A percentile compares a stretch with the other conserved stretches of the same genome.
Evolutionary conservation across 75 land plant genomes (phyloP).

Genomic region (Adiantum capillusveneris): DNA sequence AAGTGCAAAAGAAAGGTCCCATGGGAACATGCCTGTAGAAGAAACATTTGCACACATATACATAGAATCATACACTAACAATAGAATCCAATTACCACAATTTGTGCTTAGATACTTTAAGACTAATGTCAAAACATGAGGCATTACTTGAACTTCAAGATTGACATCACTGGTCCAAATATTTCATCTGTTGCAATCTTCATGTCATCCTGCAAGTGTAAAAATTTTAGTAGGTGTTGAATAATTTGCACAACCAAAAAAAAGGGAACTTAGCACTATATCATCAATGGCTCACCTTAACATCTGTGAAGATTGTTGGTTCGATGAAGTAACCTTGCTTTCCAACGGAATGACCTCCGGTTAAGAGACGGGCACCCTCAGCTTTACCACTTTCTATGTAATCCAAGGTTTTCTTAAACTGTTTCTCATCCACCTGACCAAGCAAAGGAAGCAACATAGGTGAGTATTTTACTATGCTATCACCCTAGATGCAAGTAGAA

Average conservation of each 20-base stretch:
- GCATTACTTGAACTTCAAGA: conserved; percentile 24
- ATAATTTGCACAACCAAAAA: too few relatives aligned
- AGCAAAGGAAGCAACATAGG: too few relatives aligned
- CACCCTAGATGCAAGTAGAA: too few relatives aligned
- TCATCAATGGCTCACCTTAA: conserved; percentile 29
- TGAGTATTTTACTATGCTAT: too few relatives aligned
- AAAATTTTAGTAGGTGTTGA: too few relatives aligned
- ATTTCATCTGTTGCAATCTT: conserved; percentile 30
- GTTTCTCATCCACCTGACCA: conserved; percentile 61
- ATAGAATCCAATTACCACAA: too few relatives aligned
- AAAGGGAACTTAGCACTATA: neutral
- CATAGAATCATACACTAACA: too few relatives aligned
- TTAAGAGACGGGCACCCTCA: conserved; percentile 73
- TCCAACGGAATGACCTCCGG: conserved; percentile 62
- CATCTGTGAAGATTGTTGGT: conserved; percentile 86
- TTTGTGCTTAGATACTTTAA: neutral
- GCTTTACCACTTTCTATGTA: conserved; percentile 72
- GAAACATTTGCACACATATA: too few relatives aligned
- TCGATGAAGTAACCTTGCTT: conserved; percentile 74
- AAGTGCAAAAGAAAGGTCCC: too few relatives aligned
- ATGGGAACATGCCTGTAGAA: too few relatives aligned
- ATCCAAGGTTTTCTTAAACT: conserved; percentile 54
- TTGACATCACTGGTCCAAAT: conserved; percentile 34
- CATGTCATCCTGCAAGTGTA: conserved; percentile 28
- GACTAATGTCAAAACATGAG: neutral